Base-by-base conservation (phyloP, 2,329 filamentous ascomycete genomes). In the Aspergillus quadrilineatus region DNA sequence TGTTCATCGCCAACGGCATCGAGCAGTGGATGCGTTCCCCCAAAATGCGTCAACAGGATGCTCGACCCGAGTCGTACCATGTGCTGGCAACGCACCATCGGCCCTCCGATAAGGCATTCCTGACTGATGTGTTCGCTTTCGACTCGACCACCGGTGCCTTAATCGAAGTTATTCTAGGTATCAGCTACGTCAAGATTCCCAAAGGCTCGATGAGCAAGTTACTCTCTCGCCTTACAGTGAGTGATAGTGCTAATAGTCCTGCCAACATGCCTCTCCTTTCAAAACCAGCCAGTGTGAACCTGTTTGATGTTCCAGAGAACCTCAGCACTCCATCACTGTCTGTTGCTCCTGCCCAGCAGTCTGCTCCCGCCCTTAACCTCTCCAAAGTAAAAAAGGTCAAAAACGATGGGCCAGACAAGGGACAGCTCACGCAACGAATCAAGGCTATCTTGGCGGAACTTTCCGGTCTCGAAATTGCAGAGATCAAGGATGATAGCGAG, bases 401-500 rank as follows among this genome's bases (percentile, higher is more conserved):
- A 6, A 5, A 28, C 5, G 26, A 28, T 28, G 26, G 5, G 26
- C 34, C 34, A 12, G 4, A n/a, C 10, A 10, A n/a, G 34, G 34
- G n/a, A 1, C n/a, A 12, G 34, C 34, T 37, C 7, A 37, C 9
- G 34, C 10, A 37, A 9, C 26, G 26, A 28, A 15, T 36, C n/a
- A 2, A 30, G 36, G 8, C 14, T 10, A 8, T 34, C n/a, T 7
- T 32, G 17, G 45, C 45, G n/a, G 45, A 34, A 22, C 26, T 56
- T 0, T 73, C 72, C 2, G 74, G 75, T 26, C 51, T 77, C 4
- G 73, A 76, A 26, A 26, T 62, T 0, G 55, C 64, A 4, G 75
- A 79, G 28, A 74, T 80, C n/a, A 67, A 70, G 30, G 15, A 10
- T 12, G 36, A 30, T 8, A 8, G 64, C 6, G 58, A 69, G 14